A percentile compares a stretch with the other conserved stretches of the same genome.
Evolutionary conservation across 768 basidiomycete genomes (phyloP).

Genomic region (Kwoniella shandongensis): DNA sequence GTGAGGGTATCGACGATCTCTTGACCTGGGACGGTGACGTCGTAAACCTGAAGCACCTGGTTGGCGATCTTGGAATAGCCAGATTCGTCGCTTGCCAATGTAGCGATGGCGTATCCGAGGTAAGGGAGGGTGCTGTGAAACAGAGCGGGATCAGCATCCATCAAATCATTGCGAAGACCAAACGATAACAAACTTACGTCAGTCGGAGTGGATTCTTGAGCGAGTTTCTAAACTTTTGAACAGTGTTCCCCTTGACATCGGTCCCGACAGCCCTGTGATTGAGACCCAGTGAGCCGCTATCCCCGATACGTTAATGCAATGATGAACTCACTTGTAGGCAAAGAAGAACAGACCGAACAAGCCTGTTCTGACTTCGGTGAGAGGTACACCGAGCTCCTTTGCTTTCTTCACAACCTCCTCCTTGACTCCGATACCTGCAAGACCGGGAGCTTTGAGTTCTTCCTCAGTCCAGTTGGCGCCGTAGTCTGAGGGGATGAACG

Average conservation of each 20-base stretch:
- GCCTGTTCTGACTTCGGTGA: constrained; percentile 9
- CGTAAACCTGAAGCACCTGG: constrained; percentile 2
- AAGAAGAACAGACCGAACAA: constrained; percentile 15
- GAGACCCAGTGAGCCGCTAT: neutral
- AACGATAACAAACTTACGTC: constrained; percentile 8
- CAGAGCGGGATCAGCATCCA: neutral
- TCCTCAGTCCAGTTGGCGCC: constrained; percentile 20
- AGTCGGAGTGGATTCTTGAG: constrained; percentile 7
- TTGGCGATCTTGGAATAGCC: neutral
- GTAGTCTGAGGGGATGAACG: constrained; percentile 23
- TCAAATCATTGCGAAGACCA: neutral
- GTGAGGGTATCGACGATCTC: constrained; percentile 7
- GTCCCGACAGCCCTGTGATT: constrained; percentile 9
- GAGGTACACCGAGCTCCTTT: constrained; percentile 10
- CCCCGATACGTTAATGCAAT: neutral
- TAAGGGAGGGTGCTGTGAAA: constrained; percentile 4
- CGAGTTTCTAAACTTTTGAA: constrained; percentile 9
- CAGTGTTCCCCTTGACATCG: constrained; percentile 21
- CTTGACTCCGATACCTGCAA: constrained; percentile 9
- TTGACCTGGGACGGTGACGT: constrained; percentile 6
- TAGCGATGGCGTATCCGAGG: constrained; percentile 4
- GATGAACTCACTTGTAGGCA: constrained; percentile 16
- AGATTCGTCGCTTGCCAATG: neutral
- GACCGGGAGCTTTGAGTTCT: constrained; percentile 3
- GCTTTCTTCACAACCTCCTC: constrained; percentile 3